Evolutionary conservation across 2,329 filamentous ascomycete species (phyloP).

Genomic region (Didymosphaeria variabile): DNA sequence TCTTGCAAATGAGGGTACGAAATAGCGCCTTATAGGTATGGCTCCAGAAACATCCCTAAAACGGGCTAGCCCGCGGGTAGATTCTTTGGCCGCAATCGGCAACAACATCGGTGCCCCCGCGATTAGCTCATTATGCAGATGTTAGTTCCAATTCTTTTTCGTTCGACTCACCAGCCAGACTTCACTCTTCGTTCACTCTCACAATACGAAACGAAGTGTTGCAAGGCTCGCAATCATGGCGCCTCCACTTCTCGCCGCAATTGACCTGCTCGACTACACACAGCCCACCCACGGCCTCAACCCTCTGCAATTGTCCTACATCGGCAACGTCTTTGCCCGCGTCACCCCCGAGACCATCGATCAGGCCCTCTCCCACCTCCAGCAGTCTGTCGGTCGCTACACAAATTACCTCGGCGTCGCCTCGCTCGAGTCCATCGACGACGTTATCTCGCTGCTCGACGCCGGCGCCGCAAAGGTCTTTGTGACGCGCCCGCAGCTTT

Average conservation of each 20-base stretch:
- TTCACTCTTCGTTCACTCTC: neutral
- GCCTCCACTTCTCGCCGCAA: conserved; percentile 58
- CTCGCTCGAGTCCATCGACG: conserved; percentile 71
- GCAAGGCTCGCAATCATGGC: conserved; percentile 43
- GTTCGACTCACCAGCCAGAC: conserved; percentile 23
- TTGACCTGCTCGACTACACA: conserved; percentile 57
- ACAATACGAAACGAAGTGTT: neutral
- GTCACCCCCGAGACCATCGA: conserved; percentile 60
- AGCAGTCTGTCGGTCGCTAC: conserved; percentile 64
- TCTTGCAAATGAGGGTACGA: neutral
- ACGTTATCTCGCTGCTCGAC: conserved; percentile 83
- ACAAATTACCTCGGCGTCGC: conserved; percentile 81
- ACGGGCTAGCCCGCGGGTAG: conserved; percentile 7
- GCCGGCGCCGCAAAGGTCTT: conserved; percentile 86
- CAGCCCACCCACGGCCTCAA: conserved; percentile 60
- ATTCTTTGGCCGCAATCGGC: conserved; percentile 5
- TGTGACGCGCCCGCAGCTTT: conserved; percentile 75
- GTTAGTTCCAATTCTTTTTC: conserved; percentile 15
- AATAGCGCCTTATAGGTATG: neutral
- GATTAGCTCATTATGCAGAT: conserved; percentile 7
- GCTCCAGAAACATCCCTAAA: neutral
- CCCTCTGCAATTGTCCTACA: conserved; percentile 63
- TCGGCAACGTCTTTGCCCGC: conserved; percentile 66
- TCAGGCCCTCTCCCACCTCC: conserved; percentile 62
- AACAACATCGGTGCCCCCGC: conserved; percentile 8